phyloP scores from a whole-genome alignment of 1,284 basidiomycete genomes.

The Filobasidium uniguttulatum region DNA sequence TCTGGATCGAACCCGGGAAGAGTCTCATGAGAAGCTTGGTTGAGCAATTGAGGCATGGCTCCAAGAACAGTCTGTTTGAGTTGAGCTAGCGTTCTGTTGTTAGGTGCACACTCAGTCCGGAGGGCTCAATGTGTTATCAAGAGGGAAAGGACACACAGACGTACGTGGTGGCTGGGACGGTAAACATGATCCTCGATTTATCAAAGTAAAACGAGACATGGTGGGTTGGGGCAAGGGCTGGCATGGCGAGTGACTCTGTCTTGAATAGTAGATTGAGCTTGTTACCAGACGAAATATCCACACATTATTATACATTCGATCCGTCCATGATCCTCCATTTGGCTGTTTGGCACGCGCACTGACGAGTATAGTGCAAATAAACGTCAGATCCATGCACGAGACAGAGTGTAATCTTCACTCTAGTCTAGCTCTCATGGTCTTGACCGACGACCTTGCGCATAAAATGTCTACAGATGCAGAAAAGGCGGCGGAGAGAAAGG shows the following conservation, averaged over 20 bases:
- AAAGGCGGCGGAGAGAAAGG: conserved; percentile 26
- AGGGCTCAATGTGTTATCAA: background rate
- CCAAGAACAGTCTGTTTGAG: conserved; percentile 10
- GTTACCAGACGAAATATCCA: no score
- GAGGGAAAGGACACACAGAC: background rate
- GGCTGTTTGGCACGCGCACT: no score
- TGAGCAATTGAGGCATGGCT: conserved; percentile 8
- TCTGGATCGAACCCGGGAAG: conserved; percentile 5
- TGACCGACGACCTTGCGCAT: no score
- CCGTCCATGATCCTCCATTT: no score
- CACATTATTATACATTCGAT: no score
- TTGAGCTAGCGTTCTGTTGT: conserved; percentile 7
- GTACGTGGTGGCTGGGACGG: conserved; percentile 11
- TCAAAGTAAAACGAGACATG: conserved; percentile 14
- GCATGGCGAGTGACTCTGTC: no score
- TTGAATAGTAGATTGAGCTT: no score
- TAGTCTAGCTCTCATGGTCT: no score
- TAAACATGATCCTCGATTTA: conserved; percentile 12
- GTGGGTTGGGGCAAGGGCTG: no score
- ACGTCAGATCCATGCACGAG: no score
- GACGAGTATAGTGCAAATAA: no score
- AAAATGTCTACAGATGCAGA: background rate
- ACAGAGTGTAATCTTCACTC: no score
- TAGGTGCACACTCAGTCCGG: background rate
- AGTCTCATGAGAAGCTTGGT: background rate